Conservation (phyloP, 352 stramenopile species). For the Pythium sukuiense region DNA sequence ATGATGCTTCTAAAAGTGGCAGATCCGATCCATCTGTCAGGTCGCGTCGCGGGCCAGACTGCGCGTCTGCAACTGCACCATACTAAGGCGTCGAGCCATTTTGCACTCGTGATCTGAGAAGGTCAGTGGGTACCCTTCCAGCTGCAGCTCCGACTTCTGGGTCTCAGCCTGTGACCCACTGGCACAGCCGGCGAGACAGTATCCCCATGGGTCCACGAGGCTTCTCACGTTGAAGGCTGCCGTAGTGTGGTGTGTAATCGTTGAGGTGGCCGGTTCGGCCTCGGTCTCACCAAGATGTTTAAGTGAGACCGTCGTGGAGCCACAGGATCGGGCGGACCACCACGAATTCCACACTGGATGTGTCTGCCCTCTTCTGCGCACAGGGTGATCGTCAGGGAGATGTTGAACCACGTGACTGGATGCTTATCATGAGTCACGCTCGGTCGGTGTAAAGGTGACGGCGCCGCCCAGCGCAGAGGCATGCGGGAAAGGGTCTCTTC, state of each 20-base stretch:
- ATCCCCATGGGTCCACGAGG: background rate
- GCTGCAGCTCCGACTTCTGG: conserved; percentile 2
- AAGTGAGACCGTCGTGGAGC: conserved; percentile 2
- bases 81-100: background rate
- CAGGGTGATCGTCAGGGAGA: background rate
- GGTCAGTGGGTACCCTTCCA: background rate
- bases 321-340: background rate
- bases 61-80: background rate
- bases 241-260: conserved; percentile 5
- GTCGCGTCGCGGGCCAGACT: background rate
- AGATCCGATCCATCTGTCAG: conserved; percentile 3
- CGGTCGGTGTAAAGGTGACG: background rate
- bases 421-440: background rate
- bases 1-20: background rate
- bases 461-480: background rate
- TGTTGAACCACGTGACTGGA: background rate
- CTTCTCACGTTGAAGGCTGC: background rate
- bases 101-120: background rate
- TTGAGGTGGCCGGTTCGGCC: conserved; percentile 11
- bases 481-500: background rate
- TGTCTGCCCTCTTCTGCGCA: conserved; percentile 9
- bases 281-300: conserved; percentile 23
- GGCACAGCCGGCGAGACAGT: background rate
- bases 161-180: background rate
- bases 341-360: conserved; percentile 17